A percentile compares a stretch with the other conserved stretches of the same genome.
Evolutionary conservation across 2,329 filamentous ascomycete species (phyloP).

Genomic region (Alternaria atra): DNA sequence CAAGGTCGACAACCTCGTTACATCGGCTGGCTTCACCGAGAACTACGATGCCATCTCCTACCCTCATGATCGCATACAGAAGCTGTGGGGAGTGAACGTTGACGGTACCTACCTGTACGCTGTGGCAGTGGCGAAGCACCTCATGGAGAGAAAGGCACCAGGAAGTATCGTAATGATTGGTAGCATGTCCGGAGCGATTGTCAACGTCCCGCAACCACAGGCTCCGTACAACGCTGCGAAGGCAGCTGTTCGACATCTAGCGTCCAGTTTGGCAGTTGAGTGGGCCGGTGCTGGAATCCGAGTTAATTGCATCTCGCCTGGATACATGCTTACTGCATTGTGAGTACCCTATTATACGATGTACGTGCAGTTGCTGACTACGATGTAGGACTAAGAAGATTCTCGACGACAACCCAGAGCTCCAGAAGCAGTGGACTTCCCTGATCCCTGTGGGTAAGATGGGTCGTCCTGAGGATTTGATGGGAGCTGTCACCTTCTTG

Average conservation of each 20-base stretch:
- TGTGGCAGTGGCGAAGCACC: conserved; percentile 81
- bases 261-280: conserved; percentile 87
- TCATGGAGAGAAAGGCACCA: conserved; percentile 80
- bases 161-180: conserved; percentile 95
- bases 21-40: conserved; percentile 95
- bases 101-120: conserved; percentile 92
- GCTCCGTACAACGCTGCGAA: conserved; percentile 93
- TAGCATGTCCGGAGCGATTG: conserved; percentile 92
- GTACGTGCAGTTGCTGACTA: conserved; percentile 20
- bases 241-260: conserved; percentile 88
- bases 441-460: conserved; percentile 94
- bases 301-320: conserved; percentile 94
- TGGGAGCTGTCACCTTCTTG: conserved; percentile 90
- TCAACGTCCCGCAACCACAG: conserved; percentile 95
- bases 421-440: conserved; percentile 89
- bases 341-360: conserved; percentile 59
- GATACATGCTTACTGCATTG: conserved; percentile 96
- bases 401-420: conserved; percentile 88
- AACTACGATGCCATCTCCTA: conserved; percentile 94
- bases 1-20: conserved; percentile 90
- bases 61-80: conserved; percentile 88
- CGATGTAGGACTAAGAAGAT: conserved; percentile 85
- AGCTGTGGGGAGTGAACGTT: conserved; percentile 94
- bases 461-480: conserved; percentile 89
- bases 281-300: conserved; percentile 89